Percentiles rank a stretch among this genome's conserved stretches.
These are phyloP conservation scores for Penicillium griseofulvum DNA, from an alignment of 2,329 filamentous ascomycete genomes.

Conservation along the genomic window DNA sequence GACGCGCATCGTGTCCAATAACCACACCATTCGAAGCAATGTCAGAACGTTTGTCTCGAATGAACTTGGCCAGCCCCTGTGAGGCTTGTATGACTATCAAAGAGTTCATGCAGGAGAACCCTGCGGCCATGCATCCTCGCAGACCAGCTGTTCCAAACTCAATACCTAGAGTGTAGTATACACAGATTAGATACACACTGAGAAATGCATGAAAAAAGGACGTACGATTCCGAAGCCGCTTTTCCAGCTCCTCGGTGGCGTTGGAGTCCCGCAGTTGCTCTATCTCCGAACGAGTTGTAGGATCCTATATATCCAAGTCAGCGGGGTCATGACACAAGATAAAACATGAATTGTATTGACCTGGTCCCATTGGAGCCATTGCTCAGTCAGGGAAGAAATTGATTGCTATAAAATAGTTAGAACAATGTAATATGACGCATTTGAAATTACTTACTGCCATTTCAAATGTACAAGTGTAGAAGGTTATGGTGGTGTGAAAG, in stretches of 20 bases:
- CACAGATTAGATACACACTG: conserved; percentile 6
- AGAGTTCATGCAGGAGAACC: conserved; percentile 61
- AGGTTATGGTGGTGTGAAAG: conserved; percentile 4
- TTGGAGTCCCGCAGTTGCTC: conserved; percentile 48
- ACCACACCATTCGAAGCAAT: conserved; percentile 52
- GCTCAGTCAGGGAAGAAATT: conserved; percentile 46
- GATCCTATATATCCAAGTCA: conserved; percentile 40
- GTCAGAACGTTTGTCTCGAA: conserved; percentile 47
- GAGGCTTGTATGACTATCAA: conserved; percentile 62
- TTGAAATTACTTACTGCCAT: conserved; percentile 32
- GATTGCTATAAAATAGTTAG: conserved; percentile 29
- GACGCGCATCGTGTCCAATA: conserved; percentile 61
- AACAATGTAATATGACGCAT: background rate
- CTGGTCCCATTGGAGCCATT: conserved; percentile 60
- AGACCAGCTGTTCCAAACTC: conserved; percentile 63
- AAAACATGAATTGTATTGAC: conserved; percentile 24
- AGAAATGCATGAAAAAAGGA: background rate
- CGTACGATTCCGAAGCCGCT: conserved; percentile 51
- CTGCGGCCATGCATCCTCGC: conserved; percentile 63
- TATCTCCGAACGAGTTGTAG: conserved; percentile 55
- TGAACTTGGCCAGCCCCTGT: conserved; percentile 62
- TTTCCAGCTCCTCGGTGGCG: conserved; percentile 51
- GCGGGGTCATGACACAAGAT: conserved; percentile 18
- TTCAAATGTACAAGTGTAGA: background rate
- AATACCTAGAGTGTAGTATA: conserved; percentile 42